phyloP scores from a whole-genome alignment of 352 stramenopile species.

The Globisporangium emineosum region DNA sequence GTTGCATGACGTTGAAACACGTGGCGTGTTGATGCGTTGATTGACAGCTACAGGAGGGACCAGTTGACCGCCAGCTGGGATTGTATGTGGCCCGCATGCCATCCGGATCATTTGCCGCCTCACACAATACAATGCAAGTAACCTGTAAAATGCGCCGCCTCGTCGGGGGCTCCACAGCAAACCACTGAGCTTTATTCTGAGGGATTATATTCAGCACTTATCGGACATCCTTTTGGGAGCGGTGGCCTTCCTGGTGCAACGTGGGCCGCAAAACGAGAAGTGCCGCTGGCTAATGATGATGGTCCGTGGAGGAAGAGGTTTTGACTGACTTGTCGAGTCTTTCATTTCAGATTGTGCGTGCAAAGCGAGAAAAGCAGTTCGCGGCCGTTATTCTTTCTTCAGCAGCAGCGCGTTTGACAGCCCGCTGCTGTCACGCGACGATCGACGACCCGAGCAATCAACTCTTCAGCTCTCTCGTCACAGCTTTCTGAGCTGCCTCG shows the following conservation, averaged over 20 bases:
- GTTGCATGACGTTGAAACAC: neutral
- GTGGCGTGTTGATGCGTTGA: neutral
- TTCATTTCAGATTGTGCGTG: no score
- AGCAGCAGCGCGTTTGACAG: neutral
- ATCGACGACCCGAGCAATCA: neutral
- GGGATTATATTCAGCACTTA: no score
- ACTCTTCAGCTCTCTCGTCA: neutral
- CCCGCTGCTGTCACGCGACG: constrained; percentile 10
- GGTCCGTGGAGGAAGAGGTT: no score
- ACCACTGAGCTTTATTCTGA: no score
- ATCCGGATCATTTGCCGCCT: neutral
- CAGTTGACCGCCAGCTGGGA: neutral
- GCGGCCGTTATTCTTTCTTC: neutral
- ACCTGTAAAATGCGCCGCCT: neutral
- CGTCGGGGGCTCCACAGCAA: no score
- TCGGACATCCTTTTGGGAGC: no score
- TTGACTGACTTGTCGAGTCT: no score
- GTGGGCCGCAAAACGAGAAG: no score
- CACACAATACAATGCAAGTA: neutral
- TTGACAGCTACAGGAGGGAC: neutral
- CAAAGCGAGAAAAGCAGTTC: no score
- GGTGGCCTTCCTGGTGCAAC: no score
- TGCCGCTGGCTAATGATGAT: no score
- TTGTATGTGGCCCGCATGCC: neutral
- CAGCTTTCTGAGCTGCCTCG: constrained; percentile 2